Base-by-base conservation (phyloP, 2,329 filamentous ascomycete species). In the Exserohilum turcica region DNA sequence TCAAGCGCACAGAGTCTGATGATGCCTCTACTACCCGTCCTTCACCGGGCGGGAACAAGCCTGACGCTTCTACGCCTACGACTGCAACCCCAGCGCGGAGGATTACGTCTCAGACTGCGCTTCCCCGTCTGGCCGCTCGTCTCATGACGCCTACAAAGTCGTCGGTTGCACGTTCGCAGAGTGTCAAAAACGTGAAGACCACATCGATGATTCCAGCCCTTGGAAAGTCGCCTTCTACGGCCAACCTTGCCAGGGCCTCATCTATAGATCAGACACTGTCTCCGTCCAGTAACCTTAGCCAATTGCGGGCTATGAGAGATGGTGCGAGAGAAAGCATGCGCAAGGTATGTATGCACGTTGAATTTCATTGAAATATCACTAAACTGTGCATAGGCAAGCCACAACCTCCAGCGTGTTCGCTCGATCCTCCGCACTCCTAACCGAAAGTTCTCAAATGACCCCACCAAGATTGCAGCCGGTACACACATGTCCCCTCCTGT, bases 81-180 rank as follows among this genome's bases (percentile, higher is more conserved):
- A 28, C 50, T 44, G 48, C 61, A 15, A 61, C 67, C 8, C 66
- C 68, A 42, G 63, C 63, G 7, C 71, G 69, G 29, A 66, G 60
- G 48, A 65, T 66, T 36, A 68, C 63, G 12, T 68, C 67, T 24
- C 62, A 66, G 40, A 67, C 81, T 7, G 69, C 68, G 27, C 79
- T 82, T 37, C 56, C 75, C 80, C 54, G 78, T 80, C 56, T 86
- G 79, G 54, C 67, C n/a, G 65, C 71, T 29, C 65, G 71, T 27
- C 78, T 93, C 27, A 84, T 87, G 73, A 95, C 90, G 5, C 91
- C 92, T 0, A 94, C 90, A 7, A 91, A 91, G 71, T 79, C 90
- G 6, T 91, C 89, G 1, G 73, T 90, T 45, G 84, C 86, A 29
- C 86, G 87, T 37, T 76, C 82, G 40, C 76, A 81, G 48, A 85